Conservation (phyloP, 805 yeast species). For the Suhomyces xylopsoci region DNA sequence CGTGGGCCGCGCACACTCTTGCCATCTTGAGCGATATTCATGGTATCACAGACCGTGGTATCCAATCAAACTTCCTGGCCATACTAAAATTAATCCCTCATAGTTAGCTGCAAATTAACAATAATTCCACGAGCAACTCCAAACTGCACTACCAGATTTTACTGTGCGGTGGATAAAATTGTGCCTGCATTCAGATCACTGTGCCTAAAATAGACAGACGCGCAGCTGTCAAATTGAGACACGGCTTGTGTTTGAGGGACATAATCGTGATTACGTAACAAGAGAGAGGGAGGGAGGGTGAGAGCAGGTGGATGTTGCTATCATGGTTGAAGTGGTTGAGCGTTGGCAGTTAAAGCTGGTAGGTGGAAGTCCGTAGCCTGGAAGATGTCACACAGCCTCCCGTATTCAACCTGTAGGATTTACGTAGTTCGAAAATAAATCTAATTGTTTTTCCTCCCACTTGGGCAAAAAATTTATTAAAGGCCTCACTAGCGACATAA, state of each 20-base stretch:
- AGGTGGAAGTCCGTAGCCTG: not conserved
- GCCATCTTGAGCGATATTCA: not conserved
- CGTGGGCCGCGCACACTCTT: not conserved
- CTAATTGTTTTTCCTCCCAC: not conserved
- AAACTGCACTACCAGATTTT: not conserved
- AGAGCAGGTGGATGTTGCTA: not conserved
- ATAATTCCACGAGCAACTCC: not conserved
- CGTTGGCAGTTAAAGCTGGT: not conserved
- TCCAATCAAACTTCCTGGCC: not conserved
- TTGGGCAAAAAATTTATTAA: not conserved
- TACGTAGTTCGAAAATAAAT: not conserved
- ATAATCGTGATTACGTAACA: not conserved
- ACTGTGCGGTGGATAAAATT: not conserved
- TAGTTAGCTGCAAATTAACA: not conserved
- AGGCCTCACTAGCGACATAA: not conserved
- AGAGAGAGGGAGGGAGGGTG: not conserved
- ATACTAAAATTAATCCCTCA: constrained; percentile 1
- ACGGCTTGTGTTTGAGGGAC: not conserved
- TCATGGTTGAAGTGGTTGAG: not conserved
- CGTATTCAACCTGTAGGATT: not conserved
- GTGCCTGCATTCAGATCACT: not conserved
- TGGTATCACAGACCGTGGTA: not conserved
- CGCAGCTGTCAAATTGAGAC: not conserved
- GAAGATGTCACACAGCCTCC: not conserved
- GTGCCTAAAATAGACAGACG: not conserved